Evolutionary conservation across 768 basidiomycete genomes (phyloP).

Genomic region (Cystobasidium ongulense): DNA sequence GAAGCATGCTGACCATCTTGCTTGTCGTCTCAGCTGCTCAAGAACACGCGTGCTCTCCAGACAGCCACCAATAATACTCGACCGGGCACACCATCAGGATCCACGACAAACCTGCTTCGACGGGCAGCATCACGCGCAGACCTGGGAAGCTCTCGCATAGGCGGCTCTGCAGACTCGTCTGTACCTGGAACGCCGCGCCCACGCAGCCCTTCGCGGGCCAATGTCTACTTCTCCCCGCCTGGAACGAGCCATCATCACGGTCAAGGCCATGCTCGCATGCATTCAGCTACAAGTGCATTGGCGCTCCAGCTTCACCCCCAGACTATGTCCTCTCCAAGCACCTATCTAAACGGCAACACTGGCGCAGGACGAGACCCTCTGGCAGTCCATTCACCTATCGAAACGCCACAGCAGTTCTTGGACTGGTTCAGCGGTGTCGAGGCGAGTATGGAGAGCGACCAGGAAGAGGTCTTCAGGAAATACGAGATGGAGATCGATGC

Average conservation of each 20-base stretch:
- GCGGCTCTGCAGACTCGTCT: background rate
- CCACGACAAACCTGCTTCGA: constrained; percentile 4
- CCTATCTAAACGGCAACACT: background rate
- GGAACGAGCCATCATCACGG: background rate
- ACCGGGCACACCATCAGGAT: background rate
- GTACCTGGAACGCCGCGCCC: background rate
- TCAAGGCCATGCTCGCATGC: constrained; percentile 1
- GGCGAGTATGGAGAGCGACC: constrained; percentile 78
- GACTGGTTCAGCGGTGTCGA: constrained; percentile 87
- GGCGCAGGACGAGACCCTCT: constrained; percentile 4
- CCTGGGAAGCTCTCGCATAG: background rate
- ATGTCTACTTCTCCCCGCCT: background rate
- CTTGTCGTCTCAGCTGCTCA: background rate
- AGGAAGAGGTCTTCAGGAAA: constrained; percentile 82
- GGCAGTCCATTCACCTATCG: constrained; percentile 51
- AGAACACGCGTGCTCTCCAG: background rate
- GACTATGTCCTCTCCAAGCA: background rate
- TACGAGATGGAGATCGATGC: constrained; percentile 68
- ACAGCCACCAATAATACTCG: background rate
- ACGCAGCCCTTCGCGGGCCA: background rate
- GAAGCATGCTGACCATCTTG: no score
- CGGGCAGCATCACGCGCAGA: constrained; percentile 22
- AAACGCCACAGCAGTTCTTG: constrained; percentile 90
- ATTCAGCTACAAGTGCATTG: background rate
- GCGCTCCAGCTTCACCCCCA: constrained; percentile 7